phyloP scores from a whole-genome alignment of 2,329 filamentous ascomycete species.

The Coniochaeta sp. region DNA sequence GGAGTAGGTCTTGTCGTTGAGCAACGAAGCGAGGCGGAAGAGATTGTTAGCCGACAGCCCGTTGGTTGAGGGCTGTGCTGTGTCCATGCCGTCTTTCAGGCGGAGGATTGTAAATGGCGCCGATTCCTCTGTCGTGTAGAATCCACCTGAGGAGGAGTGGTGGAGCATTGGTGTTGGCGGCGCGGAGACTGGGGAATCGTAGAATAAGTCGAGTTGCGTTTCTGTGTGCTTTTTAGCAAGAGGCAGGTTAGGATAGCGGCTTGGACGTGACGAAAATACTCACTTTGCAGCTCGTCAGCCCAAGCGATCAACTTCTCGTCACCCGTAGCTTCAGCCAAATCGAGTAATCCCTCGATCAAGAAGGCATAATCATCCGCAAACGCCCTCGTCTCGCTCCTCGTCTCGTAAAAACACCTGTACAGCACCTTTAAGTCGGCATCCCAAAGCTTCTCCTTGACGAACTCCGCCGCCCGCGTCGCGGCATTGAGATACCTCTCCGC shows the following conservation, averaged over 20 bases:
- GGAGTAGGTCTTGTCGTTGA: conserved; percentile 59
- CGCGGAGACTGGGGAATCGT: conserved; percentile 48
- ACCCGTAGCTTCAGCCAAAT: conserved; percentile 77
- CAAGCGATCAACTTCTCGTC: conserved; percentile 70
- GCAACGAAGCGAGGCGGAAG: conserved; percentile 66
- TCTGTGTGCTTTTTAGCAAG: conserved; percentile 31
- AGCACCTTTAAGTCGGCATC: conserved; percentile 54
- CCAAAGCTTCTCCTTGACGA: conserved; percentile 70
- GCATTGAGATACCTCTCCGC: conserved; percentile 54
- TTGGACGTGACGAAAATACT: conserved; percentile 13
- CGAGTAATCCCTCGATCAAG: conserved; percentile 72
- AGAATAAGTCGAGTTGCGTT: conserved; percentile 70
- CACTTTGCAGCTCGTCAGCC: conserved; percentile 73
- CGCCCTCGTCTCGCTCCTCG: conserved; percentile 56
- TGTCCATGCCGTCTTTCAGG: conserved; percentile 93
- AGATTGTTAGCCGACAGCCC: conserved; percentile 80
- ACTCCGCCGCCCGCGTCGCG: conserved; percentile 62
- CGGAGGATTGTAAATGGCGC: conserved; percentile 70
- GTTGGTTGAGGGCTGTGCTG: conserved; percentile 83
- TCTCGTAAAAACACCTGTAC: conserved; percentile 65
- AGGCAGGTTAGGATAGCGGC: background rate
- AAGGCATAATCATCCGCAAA: conserved; percentile 97
- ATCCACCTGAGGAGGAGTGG: conserved; percentile 47
- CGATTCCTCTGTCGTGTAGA: conserved; percentile 61
- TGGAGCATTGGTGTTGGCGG: conserved; percentile 19